Evolutionary conservation across 805 yeast genomes (phyloP), one percentile per base, ranked within the genome.

Genomic region (Zygoascus bituminiphila): DNA sequence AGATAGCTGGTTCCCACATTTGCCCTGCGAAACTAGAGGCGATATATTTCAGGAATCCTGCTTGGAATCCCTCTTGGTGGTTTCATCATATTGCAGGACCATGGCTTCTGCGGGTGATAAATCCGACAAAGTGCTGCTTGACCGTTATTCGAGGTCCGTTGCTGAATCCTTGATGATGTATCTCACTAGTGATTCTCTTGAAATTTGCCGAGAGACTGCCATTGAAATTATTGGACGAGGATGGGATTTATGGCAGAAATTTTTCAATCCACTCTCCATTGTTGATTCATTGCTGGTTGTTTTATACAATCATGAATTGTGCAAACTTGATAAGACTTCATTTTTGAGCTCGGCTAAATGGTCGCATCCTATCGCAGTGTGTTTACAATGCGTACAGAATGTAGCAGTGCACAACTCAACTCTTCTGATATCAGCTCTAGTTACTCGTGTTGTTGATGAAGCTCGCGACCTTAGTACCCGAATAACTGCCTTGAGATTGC

Each of bases 241-340:
- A n/a, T 57, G 61, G 61, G 19, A 24, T 4, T 19, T 53, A 6
- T 54, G 57, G 58, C 56, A 57, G 44, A 50, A 54, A 39, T 39
- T 45, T 38, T 51, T 56, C 47, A 57, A 54, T 45, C 61, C 61
- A 2, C 36, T 56, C 17, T 19, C 35, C 14, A 49, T 57, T 26
- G 40, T 57, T 20, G 54, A 48, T 21, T 43, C 53, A 2, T 22
- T 57, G 10, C 39, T 57, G 8, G 21, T 15, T 3, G 44, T 53
- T 20, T 37, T 56, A 20, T 52, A 42, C 24, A 23, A 51, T 17
- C 38, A 49, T 31, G 58, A 55, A 10, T 57, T 48, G 42, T 35
- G 36, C 12, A 45, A 26, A 8, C 42, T 36, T 9, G 47, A 38
- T 19, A 44, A 26, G 21, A 46, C 19, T 46, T 8, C 31, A 15